phyloP scores from a whole-genome alignment of 2,329 filamentous ascomycete species.

The Arthrobotrys sphaeroides region DNA sequence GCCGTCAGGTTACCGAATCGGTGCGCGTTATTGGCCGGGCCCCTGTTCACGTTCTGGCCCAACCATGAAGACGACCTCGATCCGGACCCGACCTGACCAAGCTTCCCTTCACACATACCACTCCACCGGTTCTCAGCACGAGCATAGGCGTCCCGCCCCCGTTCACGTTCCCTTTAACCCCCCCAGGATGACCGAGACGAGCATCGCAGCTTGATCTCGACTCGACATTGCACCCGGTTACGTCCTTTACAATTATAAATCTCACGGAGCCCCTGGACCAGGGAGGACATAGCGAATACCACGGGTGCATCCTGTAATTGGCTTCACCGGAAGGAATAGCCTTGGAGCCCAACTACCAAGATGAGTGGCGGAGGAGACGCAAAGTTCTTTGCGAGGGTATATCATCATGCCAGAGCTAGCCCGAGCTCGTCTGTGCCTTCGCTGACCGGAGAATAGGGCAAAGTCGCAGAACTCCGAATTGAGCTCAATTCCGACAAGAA shows the following conservation, averaged over 20 bases:
- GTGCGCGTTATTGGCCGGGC: constrained; percentile 42
- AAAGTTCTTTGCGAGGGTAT: constrained; percentile 97
- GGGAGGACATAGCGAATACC: constrained; percentile 1
- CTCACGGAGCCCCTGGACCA: constrained; percentile 25
- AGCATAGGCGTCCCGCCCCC: constrained; percentile 6
- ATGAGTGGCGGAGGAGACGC: constrained; percentile 80
- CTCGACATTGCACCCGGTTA: neutral
- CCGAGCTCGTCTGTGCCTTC: constrained; percentile 56
- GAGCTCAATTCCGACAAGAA: constrained; percentile 97
- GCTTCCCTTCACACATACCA: neutral
- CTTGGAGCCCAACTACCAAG: neutral
- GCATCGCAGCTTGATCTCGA: constrained; percentile 7
- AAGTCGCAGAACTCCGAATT: constrained; percentile 94
- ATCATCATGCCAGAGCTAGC: neutral
- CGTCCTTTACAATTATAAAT: neutral
- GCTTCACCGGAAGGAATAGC: constrained; percentile 8
- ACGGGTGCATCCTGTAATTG: neutral
- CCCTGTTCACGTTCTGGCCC: constrained; percentile 30
- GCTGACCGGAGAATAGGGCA: constrained; percentile 80
- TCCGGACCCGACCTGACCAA: neutral
- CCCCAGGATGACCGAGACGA: constrained; percentile 23
- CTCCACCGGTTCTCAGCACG: neutral
- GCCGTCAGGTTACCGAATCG: constrained; percentile 12
- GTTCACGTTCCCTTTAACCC: neutral
- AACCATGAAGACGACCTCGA: constrained; percentile 5